Base-by-base conservation (phyloP, 441 rosid genomes). In the Erodium chrysanthum region DNA sequence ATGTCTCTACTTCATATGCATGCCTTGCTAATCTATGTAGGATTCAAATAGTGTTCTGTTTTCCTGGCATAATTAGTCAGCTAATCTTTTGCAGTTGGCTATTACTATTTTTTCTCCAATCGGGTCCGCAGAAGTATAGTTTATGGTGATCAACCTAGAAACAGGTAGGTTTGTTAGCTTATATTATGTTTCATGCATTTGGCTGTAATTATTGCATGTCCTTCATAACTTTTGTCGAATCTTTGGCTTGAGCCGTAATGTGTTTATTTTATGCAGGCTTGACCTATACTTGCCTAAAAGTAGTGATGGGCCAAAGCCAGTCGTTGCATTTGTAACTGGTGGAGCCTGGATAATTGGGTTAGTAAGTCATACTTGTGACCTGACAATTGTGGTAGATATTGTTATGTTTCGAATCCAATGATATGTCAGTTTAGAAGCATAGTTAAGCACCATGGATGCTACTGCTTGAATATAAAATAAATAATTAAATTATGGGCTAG, bases 321-420 rank as follows among this genome's bases (percentile, higher is more conserved):
- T 89, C 18, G 85, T 91, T 74, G 97, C 97, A 22, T 94, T 94
- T 81, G 74, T 93, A 68, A 91, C 96, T 35, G 97, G 98, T 54
- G 98, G 98, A 80, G 96, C 96, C 63, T 93, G 97, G 96, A 88
- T 94, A 73, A 89, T 93, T 78, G 98, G 97, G 98, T 89, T 70
- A 85, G 95, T 76, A n/a, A 54, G 46, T 56, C 5, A 48, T 48
- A 3, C 14, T 0, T 48, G 56, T 48, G 56, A 48, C 6, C 56
- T 48, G 7, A 2, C 12, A 48, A 20, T 46, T 46, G 17, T 11
- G 17, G 15, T 46, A 3, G 52, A 46, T 46, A 14, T 4, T 11
- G 12, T 46, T 9, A 9, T 0, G n/a, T 42, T 42, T 12, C 4
- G 2, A 46, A 14, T 0, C 52, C 1, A 17, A 11, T 46, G 52